Base-by-base conservation (phyloP, 2,329 filamentous ascomycete species). In the Monosporascus sp. region DNA sequence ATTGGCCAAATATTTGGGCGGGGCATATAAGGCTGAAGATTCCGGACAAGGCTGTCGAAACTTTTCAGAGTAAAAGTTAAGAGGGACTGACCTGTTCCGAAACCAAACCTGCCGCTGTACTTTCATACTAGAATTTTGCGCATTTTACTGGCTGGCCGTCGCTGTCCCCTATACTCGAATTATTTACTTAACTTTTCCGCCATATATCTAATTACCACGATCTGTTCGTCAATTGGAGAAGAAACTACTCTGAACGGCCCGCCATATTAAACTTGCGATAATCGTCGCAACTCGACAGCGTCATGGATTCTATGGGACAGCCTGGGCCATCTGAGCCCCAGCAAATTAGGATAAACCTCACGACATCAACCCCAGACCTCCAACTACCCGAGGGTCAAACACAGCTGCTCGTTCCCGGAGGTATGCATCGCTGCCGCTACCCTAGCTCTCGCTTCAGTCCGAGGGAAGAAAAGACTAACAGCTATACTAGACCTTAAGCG, bases 341-440 rank as follows among this genome's bases (percentile, higher is more conserved):
- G 47, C 84, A 86, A 70, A 77, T 88, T 57, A 84, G 84, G 70
- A 83, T 88, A 56, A 75, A 84, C 69, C 87, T 88, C 72, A 84
- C 80, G 54, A 88, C 84, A 46, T 78, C 76, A 52, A 80, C 84
- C 57, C 69, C 77, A 51, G 82, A 85, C 57, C 73, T 88, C 51
- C 76, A 85, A 64, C 74, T 88, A 46, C 81, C 82, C 51, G 83
- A 86, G 60, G 75, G 74, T 60, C 85, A 81, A 68, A 74, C 76
- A 52, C 80, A 85, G 65, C 72, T 86, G 48, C 76, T 86, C 49
- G 82, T 86, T 5, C 83, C 83, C 14, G 79, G 80, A 59, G 78
- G 82, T 82, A 65, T 55, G 71, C 55, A 25, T 34, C 17, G 5
- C 31, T 5, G 31, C 31, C 31, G 31, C 31, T 34, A 14, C 31